Percentiles rank a stretch among this genome's conserved stretches.
phyloP scores from a whole-genome alignment of 768 basidiomycete species.

The Holtermannia corniformis region DNA sequence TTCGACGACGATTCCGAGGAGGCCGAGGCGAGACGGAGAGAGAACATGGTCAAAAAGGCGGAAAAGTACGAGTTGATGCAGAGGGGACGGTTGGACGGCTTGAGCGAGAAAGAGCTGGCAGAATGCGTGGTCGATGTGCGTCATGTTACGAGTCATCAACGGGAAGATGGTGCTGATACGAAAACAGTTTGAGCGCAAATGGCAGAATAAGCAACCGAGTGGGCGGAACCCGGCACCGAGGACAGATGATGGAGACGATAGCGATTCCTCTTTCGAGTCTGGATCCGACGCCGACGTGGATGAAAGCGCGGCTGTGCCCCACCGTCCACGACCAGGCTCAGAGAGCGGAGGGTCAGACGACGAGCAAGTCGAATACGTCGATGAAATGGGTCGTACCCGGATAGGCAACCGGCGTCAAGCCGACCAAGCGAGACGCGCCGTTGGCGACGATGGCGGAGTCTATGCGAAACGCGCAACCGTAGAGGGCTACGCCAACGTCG shows the following conservation, averaged over 20 bases:
- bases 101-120: conserved; percentile 32
- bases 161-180: not conserved
- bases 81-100: conserved; percentile 27
- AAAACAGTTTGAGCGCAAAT: conserved; percentile 34
- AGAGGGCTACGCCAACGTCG: not conserved
- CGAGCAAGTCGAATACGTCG: conserved; percentile 33
- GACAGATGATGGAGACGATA: not conserved
- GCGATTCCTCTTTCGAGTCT: not conserved
- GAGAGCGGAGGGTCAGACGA: conserved; percentile 15
- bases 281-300: not conserved
- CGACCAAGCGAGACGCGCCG: conserved; percentile 17
- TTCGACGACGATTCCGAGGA: conserved; percentile 27
- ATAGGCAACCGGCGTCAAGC: conserved; percentile 33
- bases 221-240: not conserved
- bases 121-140: conserved; percentile 38
- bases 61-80: conserved; percentile 33
- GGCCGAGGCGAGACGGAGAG: conserved; percentile 15
- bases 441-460: not conserved
- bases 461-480: not conserved
- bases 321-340: conserved; percentile 3
- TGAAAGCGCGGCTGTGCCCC: not conserved
- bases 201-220: conserved; percentile 18
- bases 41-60: conserved; percentile 33
- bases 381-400: conserved; percentile 38
- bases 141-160: not conserved